These are phyloP conservation scores for Epichloe gansuensis DNA, from an alignment of 2,329 filamentous ascomycete species.

Conservation along the genomic window DNA sequence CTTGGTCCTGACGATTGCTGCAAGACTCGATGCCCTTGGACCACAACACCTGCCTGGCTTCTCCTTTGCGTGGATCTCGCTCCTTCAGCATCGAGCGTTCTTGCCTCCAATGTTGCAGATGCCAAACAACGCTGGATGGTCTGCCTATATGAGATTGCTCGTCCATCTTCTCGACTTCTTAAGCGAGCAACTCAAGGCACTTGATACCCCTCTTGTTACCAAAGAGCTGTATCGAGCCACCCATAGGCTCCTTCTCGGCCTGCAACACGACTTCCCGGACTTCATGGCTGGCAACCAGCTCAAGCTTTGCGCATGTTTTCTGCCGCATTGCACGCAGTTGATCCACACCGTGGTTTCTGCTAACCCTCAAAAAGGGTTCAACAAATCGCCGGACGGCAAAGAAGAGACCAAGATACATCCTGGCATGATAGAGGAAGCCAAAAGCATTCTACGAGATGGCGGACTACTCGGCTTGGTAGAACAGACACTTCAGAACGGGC, in stretches of 20 bases:
- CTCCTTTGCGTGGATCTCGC: constrained; percentile 68
- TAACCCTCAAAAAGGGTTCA: constrained; percentile 52
- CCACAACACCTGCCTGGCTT: constrained; percentile 72
- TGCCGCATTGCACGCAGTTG: constrained; percentile 73
- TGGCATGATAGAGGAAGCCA: constrained; percentile 49
- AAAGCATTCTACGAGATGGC: constrained; percentile 36
- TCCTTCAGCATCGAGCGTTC: constrained; percentile 77
- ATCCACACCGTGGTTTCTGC: constrained; percentile 81
- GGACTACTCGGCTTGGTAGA: constrained; percentile 49
- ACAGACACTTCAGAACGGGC: constrained; percentile 45
- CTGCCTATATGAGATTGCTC: constrained; percentile 58
- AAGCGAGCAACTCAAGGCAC: constrained; percentile 64
- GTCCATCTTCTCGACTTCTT: constrained; percentile 60
- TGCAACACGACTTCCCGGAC: constrained; percentile 91
- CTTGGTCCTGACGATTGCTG: constrained; percentile 59
- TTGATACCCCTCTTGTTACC: constrained; percentile 53
- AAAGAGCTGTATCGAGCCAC: constrained; percentile 78
- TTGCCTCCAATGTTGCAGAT: constrained; percentile 63
- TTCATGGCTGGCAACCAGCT: constrained; percentile 83
- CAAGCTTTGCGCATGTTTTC: constrained; percentile 67
- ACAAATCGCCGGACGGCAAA: constrained; percentile 56
- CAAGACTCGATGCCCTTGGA: constrained; percentile 58
- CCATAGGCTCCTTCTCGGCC: constrained; percentile 66
- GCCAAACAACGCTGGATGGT: constrained; percentile 60
- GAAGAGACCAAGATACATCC: constrained; percentile 62